Base-by-base conservation (phyloP, 1,139 yeast genomes). In the Zygosaccharomyces pseudobailii region DNA sequence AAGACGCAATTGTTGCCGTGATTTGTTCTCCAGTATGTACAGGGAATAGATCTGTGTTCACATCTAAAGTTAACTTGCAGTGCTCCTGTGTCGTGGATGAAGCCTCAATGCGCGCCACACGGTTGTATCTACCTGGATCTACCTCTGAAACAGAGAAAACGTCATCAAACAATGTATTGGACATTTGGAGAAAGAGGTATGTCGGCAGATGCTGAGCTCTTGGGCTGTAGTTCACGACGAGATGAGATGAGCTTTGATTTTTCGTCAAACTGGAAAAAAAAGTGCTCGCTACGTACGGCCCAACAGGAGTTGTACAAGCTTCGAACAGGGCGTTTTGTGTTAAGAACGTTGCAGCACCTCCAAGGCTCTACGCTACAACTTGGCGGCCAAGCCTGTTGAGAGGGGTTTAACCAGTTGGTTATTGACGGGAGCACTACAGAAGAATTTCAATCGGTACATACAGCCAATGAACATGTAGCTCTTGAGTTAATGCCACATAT, bases 11-110 rank as follows among this genome's bases (percentile, higher is more conserved):
- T 40, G 95, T 87, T 51, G 94, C 78, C n/a, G 97, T 87, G 57
- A 92, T 74, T 28, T 92, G 82, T 62, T 87, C 95, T 55, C 84
- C 82, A 53, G 76, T 73, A 54, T 78, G 73, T 40, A 92, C 88
- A 17, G 97, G 97, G 73, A 88, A 92, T 55, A 94, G 76, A 66
- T 94, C 98, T 42, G 87, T 79, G 72, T 94, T 94, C 68, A 94
- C 79, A 68, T 94, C 99, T 59, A 94, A 76, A 10, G 96, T 86
- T 65, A 94, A 78, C 59, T 84, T 84, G 56, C 90, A 82, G 59
- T 88, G 96, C 54, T 81, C 79, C 45, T 89, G 80, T 23, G 96
- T 82, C 40, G 94, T 85, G 22, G 97, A 87, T 52, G 80, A 82
- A 24, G 94, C 97, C 57, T 87, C 87, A 63, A 92, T 79, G 62